Base-by-base conservation (phyloP, 768 basidiomycete species). In the Tephrocybe rancida region DNA sequence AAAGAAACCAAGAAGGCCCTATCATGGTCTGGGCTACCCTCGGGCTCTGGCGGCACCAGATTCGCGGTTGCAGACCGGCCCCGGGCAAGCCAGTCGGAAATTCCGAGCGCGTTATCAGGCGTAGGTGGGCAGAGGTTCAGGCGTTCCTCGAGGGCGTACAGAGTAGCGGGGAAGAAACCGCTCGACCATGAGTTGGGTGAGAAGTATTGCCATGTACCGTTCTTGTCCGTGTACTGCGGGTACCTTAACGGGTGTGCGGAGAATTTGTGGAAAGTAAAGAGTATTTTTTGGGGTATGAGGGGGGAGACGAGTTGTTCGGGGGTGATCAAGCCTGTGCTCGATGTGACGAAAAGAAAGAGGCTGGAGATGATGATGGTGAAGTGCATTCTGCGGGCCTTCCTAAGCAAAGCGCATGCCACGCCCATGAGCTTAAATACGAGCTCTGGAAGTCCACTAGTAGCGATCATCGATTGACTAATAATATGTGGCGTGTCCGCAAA, bases 1-100 rank as follows among this genome's bases (percentile, higher is more conserved):
- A 88, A 88, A 0, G 87, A 84, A 59, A 80, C 86, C 58, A 88
- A 65, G 66, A 87, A 89, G 7, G 87, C 88, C 26, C 86, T 83
- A 61, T 90, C 87, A 59, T 89, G 87, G 11, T 81, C 84, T 25
- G 85, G 72, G 16, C 65, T 72, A 47, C 77, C 82, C 25, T 70
- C 68, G 5, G 62, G 62, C 58, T 82, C 78, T 1, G 84, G 72
- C 0, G 79, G 76, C 5, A 85, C 66, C 62, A 85, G 65, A 2
- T 76, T 81, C 16, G 73, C 71, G 56, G 81, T 81, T 60, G 81
- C 79, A 19, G 72, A 63, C 14, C 83, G 73, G 2, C 79, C 84
- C 3, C 86, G 66, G 0, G 64, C 59, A 26, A 88, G 60, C 86
- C 86, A 90, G 58, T 85, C 74, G n/a, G 73, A 71, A n/a, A 61